Evolutionary conservation across 2,329 filamentous ascomycete species (phyloP).

Genomic region (Trichoderma sp.): DNA sequence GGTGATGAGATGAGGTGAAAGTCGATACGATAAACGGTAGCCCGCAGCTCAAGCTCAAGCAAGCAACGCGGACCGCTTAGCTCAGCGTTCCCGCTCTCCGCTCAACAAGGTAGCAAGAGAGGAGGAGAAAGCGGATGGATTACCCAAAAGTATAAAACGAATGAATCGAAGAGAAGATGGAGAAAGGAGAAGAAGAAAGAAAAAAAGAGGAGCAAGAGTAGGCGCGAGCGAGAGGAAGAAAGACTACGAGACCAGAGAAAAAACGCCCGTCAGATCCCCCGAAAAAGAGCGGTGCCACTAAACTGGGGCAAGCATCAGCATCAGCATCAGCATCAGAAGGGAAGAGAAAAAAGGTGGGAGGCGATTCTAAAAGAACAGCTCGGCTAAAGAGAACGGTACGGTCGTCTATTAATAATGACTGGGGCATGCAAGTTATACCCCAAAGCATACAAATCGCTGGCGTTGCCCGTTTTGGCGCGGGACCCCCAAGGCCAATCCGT

Average conservation of each 20-base stretch:
- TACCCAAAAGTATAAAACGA: background rate
- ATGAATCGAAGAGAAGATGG: background rate
- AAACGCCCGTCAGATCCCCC: background rate
- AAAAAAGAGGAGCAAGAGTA: no score
- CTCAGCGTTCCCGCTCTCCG: constrained; percentile 1
- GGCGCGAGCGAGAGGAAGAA: background rate
- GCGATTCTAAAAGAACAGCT: background rate
- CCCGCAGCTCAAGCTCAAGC: background rate
- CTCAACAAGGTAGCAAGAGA: background rate
- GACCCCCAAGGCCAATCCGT: background rate
- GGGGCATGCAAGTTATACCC: constrained; percentile 4
- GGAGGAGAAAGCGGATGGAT: background rate
- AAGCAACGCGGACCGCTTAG: background rate
- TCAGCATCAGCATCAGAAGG: background rate
- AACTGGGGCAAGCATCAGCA: background rate
- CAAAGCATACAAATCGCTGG: background rate
- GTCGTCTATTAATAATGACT: background rate
- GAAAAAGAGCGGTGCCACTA: background rate
- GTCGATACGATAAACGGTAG: background rate
- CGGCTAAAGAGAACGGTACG: background rate
- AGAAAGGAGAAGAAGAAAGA: background rate
- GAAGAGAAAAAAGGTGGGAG: background rate
- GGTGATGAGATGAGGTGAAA: background rate
- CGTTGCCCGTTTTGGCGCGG: background rate
- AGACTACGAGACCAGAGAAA: background rate